Conservation (phyloP, 2,329 filamentous ascomycete species). For the Sphaceloma murrayae region DNA sequence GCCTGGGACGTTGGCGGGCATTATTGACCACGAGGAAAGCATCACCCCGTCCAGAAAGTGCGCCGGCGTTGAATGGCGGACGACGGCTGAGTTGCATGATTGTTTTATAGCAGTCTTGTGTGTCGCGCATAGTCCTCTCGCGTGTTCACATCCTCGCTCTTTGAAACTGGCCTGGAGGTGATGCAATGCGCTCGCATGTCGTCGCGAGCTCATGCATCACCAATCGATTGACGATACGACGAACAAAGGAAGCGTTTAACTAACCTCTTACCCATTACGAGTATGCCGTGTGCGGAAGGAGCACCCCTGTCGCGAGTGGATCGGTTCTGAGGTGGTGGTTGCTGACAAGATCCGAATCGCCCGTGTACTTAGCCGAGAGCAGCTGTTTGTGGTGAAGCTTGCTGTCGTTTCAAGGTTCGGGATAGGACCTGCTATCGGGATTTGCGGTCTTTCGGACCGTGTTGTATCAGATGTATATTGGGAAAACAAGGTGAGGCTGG, state of each 20-base stretch:
- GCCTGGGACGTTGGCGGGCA: conserved; percentile 28
- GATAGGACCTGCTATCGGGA: too few species aligned
- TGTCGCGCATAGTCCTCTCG: too few species aligned
- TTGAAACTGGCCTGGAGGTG: too few species aligned
- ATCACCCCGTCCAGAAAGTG: not conserved
- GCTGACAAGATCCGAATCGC: conserved; percentile 5
- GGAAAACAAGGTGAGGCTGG: conserved; percentile 1
- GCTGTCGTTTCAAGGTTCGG: too few species aligned
- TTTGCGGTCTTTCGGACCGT: too few species aligned
- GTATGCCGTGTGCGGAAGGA: conserved; percentile 1
- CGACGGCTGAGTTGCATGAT: conserved; percentile 1
- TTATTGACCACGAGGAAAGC: conserved; percentile 22
- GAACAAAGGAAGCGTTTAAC: conserved; percentile 13
- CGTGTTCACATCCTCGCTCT: not conserved
- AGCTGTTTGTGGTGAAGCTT: too few species aligned
- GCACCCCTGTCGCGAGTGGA: not conserved
- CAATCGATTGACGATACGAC: too few species aligned
- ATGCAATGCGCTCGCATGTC: too few species aligned
- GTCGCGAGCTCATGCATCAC: too few species aligned
- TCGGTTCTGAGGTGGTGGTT: not conserved
- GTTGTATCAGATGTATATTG: too few species aligned
- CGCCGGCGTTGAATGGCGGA: not conserved
- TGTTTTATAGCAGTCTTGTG: too few species aligned
- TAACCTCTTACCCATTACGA: conserved; percentile 16
- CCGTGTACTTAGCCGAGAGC: not conserved